phyloP scores from a whole-genome alignment of 2,329 filamentous ascomycete species.

The Venturia nashicola region DNA sequence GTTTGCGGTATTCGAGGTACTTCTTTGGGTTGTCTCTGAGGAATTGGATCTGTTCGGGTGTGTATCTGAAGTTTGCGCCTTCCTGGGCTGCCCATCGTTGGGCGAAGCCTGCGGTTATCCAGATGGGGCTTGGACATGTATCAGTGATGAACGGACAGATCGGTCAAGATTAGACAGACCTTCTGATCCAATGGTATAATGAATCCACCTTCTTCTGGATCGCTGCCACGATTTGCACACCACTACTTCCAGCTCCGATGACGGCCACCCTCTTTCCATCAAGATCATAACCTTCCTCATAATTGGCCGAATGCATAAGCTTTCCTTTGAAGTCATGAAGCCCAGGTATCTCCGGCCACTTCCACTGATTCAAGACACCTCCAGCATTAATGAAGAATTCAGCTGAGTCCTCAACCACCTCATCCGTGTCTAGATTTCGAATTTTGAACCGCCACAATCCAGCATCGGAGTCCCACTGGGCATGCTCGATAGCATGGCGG shows the following conservation, averaged over 20 bases:
- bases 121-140: conserved; percentile 22
- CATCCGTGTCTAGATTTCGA: conserved; percentile 21
- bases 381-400: conserved; percentile 33
- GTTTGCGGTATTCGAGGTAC: conserved; percentile 35
- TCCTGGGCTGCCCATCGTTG: conserved; percentile 34
- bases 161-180: conserved; percentile 2
- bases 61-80: conserved; percentile 36
- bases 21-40: conserved; percentile 29
- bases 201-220: conserved; percentile 26
- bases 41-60: conserved; percentile 26
- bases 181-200: conserved; percentile 30
- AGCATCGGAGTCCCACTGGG: conserved; percentile 30
- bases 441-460: conserved; percentile 28
- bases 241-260: conserved; percentile 28
- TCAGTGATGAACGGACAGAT: not conserved
- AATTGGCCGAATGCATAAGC: conserved; percentile 31
- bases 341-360: conserved; percentile 31
- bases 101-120: conserved; percentile 37
- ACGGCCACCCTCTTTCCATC: conserved; percentile 30
- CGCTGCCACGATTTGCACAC: conserved; percentile 31
- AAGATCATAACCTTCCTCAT: conserved; percentile 27
- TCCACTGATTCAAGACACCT: conserved; percentile 32
- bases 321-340: conserved; percentile 30
- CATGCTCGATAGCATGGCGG: conserved; percentile 31
- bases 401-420: conserved; percentile 21